Conservation (phyloP, 257 asterid species). For the Galeopsis tetrahit region DNA sequence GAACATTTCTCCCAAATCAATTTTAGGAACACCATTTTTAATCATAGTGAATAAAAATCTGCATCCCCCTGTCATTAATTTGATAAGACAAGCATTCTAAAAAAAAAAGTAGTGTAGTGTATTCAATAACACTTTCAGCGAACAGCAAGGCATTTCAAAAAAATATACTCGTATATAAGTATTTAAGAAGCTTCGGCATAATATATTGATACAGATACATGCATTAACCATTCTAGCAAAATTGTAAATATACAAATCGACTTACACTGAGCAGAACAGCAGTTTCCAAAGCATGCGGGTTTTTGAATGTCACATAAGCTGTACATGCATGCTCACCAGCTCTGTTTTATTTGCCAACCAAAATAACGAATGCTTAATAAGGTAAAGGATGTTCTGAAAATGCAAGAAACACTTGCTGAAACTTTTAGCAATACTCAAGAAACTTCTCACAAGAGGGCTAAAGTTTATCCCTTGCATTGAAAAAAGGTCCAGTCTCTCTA, state of each 20-base stretch:
- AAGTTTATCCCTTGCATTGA: not conserved
- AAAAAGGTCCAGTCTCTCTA: slow-evolving; percentile 6
- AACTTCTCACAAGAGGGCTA: slow-evolving; percentile 5
- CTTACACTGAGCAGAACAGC: slow-evolving; percentile 97
- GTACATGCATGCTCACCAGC: slow-evolving; percentile 82
- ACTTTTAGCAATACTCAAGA: not conserved
- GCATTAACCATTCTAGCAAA: not conserved
- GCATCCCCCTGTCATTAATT: not conserved
- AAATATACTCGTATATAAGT: no score
- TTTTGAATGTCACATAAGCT: slow-evolving; percentile 88
- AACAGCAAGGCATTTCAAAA: no score
- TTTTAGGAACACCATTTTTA: slow-evolving; percentile 4
- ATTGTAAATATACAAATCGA: slow-evolving; percentile 18
- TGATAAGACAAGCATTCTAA: not conserved
- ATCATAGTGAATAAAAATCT: not conserved
- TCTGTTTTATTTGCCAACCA: slow-evolving; percentile 52
- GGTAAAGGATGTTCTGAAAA: slow-evolving; percentile 11
- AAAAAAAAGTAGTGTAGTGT: not conserved
- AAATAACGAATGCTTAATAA: slow-evolving; percentile 27
- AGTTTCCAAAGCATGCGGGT: slow-evolving; percentile 89
- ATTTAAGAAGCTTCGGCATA: not conserved
- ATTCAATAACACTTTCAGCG: not conserved
- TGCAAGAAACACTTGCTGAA: slow-evolving; percentile 10
- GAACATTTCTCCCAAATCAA: not conserved
- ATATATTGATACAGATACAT: not conserved